phyloP scores from a whole-genome alignment of 2,329 filamentous ascomycete species.

The Ceratocystis ficicola region DNA sequence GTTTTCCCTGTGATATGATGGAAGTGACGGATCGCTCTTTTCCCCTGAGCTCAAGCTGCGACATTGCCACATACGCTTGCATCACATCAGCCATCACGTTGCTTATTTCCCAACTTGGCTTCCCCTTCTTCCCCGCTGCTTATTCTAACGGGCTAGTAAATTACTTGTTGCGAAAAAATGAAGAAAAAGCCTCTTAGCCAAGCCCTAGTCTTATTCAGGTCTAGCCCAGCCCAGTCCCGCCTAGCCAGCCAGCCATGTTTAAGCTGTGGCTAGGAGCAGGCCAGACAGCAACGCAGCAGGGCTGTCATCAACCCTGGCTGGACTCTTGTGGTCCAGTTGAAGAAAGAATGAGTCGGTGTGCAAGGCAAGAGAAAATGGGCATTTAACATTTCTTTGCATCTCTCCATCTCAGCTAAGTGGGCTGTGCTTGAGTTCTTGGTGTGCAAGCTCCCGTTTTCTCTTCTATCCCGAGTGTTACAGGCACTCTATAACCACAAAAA shows the following conservation, averaged over 20 bases:
- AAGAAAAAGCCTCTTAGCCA: neutral
- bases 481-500: no score
- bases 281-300: no score
- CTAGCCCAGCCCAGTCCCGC: slow-evolving; percentile 8
- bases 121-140: neutral
- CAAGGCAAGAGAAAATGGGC: neutral
- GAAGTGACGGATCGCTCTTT: neutral
- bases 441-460: neutral
- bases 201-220: neutral
- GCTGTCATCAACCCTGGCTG: neutral
- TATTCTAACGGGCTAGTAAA: neutral
- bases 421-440: neutral
- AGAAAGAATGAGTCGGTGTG: slow-evolving; percentile 1
- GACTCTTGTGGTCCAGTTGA: neutral
- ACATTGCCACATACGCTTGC: slow-evolving; percentile 8
- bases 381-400: neutral
- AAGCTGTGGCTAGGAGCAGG: neutral
- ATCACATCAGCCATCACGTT: neutral
- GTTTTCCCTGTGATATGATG: neutral
- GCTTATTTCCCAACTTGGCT: neutral
- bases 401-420: neutral
- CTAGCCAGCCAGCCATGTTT: neutral
- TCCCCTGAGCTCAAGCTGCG: neutral
- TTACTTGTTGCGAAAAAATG: neutral
- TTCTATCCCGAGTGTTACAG: no score